These are phyloP conservation scores for Trichoderma atrobrunneum DNA, from an alignment of 2,329 filamentous ascomycete genomes.

Conservation along the genomic window DNA sequence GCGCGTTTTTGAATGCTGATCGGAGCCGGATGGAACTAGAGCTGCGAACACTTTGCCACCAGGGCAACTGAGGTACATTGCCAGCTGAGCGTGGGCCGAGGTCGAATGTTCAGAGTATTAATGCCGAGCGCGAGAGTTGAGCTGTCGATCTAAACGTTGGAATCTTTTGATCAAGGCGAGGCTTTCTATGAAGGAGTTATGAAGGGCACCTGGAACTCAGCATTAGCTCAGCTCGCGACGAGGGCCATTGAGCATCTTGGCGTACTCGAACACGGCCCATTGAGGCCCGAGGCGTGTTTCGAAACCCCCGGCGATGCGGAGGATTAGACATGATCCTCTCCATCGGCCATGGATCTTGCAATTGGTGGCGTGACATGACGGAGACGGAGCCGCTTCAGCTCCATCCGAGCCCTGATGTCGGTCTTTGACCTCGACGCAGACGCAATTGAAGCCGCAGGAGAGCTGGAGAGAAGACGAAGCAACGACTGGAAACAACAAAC, in stretches of 20 bases:
- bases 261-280: background rate
- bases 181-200: background rate
- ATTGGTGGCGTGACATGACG: constrained; percentile 3
- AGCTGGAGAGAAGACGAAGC: background rate
- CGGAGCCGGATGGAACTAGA: background rate
- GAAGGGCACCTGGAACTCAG: background rate
- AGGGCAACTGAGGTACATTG: background rate
- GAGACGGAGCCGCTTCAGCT: background rate
- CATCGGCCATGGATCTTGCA: background rate
- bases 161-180: background rate
- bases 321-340: background rate
- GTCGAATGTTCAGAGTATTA: background rate
- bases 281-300: background rate
- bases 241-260: background rate
- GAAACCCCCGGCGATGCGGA: constrained; percentile 1
- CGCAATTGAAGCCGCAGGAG: background rate
- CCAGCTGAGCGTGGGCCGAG: background rate
- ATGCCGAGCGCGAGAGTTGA: background rate
- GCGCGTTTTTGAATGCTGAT: background rate
- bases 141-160: background rate
- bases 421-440: background rate
- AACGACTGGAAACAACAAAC: background rate
- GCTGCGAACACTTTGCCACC: constrained; percentile 10
- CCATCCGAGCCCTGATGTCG: background rate
- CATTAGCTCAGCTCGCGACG: background rate